These are phyloP conservation scores for Heterobasidion parviporum DNA, from an alignment of 1,284 basidiomycete species.

Conservation along the genomic window DNA sequence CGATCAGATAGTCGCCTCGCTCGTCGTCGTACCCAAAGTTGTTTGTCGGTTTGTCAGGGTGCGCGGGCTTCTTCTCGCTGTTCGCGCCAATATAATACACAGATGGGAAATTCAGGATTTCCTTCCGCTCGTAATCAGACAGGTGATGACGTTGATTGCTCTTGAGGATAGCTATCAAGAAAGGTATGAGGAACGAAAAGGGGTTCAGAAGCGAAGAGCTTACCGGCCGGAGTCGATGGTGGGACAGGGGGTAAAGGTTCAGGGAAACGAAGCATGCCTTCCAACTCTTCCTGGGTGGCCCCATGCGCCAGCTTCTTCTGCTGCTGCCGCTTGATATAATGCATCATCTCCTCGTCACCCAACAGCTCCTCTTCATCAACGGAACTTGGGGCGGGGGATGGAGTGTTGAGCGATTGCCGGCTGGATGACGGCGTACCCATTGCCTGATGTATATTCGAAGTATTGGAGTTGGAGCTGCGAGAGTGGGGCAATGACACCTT, in stretches of 20 bases:
- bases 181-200: slow-evolving; percentile 8
- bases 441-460: slow-evolving; percentile 44
- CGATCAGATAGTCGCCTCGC: slow-evolving; percentile 91
- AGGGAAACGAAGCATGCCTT: slow-evolving; percentile 88
- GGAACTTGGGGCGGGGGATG: slow-evolving; percentile 66
- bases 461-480: slow-evolving; percentile 36
- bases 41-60: slow-evolving; percentile 66
- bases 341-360: slow-evolving; percentile 96
- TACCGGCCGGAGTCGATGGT: slow-evolving; percentile 67
- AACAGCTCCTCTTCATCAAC: slow-evolving; percentile 86
- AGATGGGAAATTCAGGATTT: slow-evolving; percentile 82
- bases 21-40: slow-evolving; percentile 99
- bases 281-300: slow-evolving; percentile 78
- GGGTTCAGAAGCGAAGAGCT: slow-evolving; percentile 17
- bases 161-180: slow-evolving; percentile 48
- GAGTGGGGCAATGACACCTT: slow-evolving; percentile 59
- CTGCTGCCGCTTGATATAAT: slow-evolving; percentile 87
- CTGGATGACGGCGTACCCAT: slow-evolving; percentile 60
- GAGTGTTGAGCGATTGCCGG: slow-evolving; percentile 63
- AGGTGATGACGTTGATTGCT: slow-evolving; percentile 56
- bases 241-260: slow-evolving; percentile 73
- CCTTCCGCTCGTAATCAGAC: slow-evolving; percentile 84
- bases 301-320: slow-evolving; percentile 83
- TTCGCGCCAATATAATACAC: slow-evolving; percentile 82
- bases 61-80: slow-evolving; percentile 76